Base-by-base conservation (phyloP, 2,329 filamentous ascomycete genomes). In the Fusarium staphyleae region DNA sequence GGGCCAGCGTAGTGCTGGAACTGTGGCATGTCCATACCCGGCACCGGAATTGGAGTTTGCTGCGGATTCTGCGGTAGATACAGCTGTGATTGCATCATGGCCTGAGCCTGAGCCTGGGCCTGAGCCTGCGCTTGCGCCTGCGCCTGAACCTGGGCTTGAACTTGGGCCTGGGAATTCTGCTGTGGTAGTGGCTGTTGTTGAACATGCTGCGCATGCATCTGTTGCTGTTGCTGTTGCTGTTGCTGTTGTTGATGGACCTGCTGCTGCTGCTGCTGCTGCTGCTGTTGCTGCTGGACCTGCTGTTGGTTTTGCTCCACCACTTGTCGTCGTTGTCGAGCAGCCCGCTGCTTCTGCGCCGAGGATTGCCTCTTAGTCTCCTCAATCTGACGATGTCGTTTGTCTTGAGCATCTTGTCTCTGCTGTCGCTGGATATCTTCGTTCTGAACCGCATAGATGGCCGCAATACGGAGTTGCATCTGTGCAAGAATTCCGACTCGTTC, bases 361-460 rank as follows among this genome's bases (percentile, higher is more conserved):
- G 63, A 58, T 16, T 67, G 63, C 22, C 62, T 64, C 35, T 70
- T 69, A 5, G 47, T 62, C 12, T 74, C 67, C 15, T 77, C 76
- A 4, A 76, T 70, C 40, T 76, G 69, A 13, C 65, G 67, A 50
- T 77, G 73, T 3, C 75, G 69, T 52, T 68, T 72, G 33, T 76
- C 70, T 43, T 74, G 72, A 4, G 70, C 69, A 8, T 76, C 74
- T 41, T 73, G 71, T 14, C 76, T 69, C 44, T 69, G 66, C 42
- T 75, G 72, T 10, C 76, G 70, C 56, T 78, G 76, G 41, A 73
- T 55, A 33, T 77, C 76, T 54, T 78, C 76, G 53, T 77, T 78
- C 40, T 78, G 75, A 2, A 78, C 69, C 10, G 75, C 75, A 45
- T 77, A 78, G 11, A 78, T 75, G 36, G 76, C 76, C 7, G 76